These are phyloP conservation scores for Parathielavia hyrcaniae DNA, from an alignment of 495 filamentous ascomycete species.

Conservation along the genomic window DNA sequence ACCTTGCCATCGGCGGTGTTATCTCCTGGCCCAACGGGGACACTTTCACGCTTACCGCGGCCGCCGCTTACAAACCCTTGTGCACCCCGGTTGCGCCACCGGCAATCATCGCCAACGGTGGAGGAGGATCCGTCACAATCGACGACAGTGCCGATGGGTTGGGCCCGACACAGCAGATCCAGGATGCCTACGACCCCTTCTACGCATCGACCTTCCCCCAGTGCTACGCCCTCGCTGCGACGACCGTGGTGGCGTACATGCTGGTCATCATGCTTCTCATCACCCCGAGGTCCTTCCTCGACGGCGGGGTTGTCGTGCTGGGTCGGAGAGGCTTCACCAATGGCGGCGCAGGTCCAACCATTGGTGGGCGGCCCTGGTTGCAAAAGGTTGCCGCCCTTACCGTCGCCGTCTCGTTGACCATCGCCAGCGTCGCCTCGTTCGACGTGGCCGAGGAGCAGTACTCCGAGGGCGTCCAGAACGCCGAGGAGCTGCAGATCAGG, in stretches of 20 bases:
- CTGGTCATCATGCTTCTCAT: slow-evolving; percentile 92
- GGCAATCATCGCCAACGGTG: slow-evolving; percentile 42
- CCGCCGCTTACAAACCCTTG: slow-evolving; percentile 56
- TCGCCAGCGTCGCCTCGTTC: slow-evolving; percentile 88
- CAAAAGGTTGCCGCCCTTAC: slow-evolving; percentile 90
- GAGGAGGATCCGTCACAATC: slow-evolving; percentile 39
- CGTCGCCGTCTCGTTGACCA: slow-evolving; percentile 86
- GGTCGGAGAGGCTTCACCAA: slow-evolving; percentile 80
- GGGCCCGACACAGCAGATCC: slow-evolving; percentile 17
- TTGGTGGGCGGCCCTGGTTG: slow-evolving; percentile 91
- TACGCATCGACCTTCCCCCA: slow-evolving; percentile 87
- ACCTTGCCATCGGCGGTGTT: slow-evolving; percentile 56
- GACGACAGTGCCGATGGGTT: slow-evolving; percentile 26
- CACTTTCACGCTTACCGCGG: slow-evolving; percentile 54
- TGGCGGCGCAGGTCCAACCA: slow-evolving; percentile 69
- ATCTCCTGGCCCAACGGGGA: slow-evolving; percentile 53
- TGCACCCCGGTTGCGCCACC: slow-evolving; percentile 48
- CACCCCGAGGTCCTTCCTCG: slow-evolving; percentile 80
- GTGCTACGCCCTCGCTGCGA: slow-evolving; percentile 83
- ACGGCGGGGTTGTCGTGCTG: slow-evolving; percentile 75
- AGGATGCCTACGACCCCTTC: slow-evolving; percentile 72
- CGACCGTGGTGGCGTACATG: slow-evolving; percentile 87
- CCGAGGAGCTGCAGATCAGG: slow-evolving; percentile 58
- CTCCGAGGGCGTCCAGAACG: slow-evolving; percentile 61
- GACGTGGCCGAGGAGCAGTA: slow-evolving; percentile 75